Percentiles rank a stretch among this genome's conserved stretches.
phyloP scores from a whole-genome alignment of 1,284 basidiomycete genomes.

The Boletus semigastroideus region DNA sequence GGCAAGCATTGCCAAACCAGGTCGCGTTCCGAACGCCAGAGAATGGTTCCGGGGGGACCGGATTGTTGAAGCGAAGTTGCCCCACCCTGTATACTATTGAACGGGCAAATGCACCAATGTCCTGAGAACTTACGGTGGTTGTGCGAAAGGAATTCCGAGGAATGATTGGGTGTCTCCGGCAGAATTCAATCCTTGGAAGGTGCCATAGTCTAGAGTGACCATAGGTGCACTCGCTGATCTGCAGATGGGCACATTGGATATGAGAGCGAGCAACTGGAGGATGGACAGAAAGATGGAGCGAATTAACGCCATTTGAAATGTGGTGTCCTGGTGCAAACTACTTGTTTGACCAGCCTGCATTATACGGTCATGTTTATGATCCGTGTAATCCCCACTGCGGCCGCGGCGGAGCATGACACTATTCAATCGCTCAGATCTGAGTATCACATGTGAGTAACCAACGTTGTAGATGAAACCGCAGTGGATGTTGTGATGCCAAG shows the following conservation, averaged over 20 bases:
- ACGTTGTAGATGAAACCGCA: too few species aligned
- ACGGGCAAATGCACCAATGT: too few species aligned
- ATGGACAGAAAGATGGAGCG: neutral
- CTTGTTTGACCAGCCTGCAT: too few species aligned
- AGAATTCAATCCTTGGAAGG: slow-evolving; percentile 20
- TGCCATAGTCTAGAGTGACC: slow-evolving; percentile 19
- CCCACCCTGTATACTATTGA: slow-evolving; percentile 7
- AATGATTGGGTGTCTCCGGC: slow-evolving; percentile 18
- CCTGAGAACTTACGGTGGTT: slow-evolving; percentile 15
- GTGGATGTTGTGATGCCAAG: too few species aligned
- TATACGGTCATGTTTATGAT: too few species aligned
- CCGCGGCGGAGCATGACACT: too few species aligned
- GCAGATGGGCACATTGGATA: neutral
- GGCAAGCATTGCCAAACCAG: neutral
- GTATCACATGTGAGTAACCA: too few species aligned
- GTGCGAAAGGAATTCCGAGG: slow-evolving; percentile 21
- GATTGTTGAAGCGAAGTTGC: slow-evolving; percentile 20
- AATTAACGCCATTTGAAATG: neutral
- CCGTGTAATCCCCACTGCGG: too few species aligned
- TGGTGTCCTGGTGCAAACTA: neutral
- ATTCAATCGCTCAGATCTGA: too few species aligned
- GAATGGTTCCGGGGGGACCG: neutral
- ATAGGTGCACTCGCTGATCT: slow-evolving; percentile 1
- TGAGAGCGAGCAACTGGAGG: neutral
- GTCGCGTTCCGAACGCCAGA: neutral